Percentiles rank a stretch among this genome's conserved stretches.
Conservation (phyloP, 352 stramenopile species). For the Phytophthora cactorum region DNA sequence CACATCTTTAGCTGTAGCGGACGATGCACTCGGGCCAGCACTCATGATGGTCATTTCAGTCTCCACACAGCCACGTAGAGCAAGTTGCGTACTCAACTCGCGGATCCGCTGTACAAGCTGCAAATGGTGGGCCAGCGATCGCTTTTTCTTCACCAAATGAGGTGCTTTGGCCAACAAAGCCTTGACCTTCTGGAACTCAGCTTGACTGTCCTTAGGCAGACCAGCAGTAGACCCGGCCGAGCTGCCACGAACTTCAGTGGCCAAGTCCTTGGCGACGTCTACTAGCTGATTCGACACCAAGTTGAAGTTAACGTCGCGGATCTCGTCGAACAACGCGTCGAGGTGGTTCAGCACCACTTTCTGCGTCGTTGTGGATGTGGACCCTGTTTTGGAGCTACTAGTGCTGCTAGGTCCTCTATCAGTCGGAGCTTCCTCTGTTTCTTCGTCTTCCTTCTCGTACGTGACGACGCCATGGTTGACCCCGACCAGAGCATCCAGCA, state of each 20-base stretch:
- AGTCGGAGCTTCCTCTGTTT: constrained; percentile 26
- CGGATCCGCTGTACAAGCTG: constrained; percentile 71
- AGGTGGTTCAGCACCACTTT: constrained; percentile 73
- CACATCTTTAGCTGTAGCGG: constrained; percentile 54
- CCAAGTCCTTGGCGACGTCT: constrained; percentile 61
- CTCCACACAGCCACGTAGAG: constrained; percentile 71
- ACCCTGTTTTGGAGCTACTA: constrained; percentile 10
- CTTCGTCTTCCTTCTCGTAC: constrained; percentile 52
- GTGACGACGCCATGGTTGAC: constrained; percentile 78
- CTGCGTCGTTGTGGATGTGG: constrained; percentile 27
- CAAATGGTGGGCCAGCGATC: constrained; percentile 67
- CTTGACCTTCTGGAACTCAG: constrained; percentile 51
- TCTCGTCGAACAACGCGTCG: constrained; percentile 74
- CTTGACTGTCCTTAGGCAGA: constrained; percentile 32
- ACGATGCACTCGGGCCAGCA: constrained; percentile 50
- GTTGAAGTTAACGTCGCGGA: constrained; percentile 87
- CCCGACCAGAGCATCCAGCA: constrained; percentile 74
- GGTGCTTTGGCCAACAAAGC: constrained; percentile 66
- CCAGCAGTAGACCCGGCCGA: constrained; percentile 13
- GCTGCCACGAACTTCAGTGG: constrained; percentile 48
- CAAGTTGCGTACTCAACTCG: constrained; percentile 59
- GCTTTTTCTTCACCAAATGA: constrained; percentile 80
- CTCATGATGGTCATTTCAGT: constrained; percentile 86
- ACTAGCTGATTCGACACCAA: constrained; percentile 56
- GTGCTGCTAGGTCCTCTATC: constrained; percentile 14